Conservation (phyloP, 2,329 filamentous ascomycete genomes). For the Fusarium sp. region DNA sequence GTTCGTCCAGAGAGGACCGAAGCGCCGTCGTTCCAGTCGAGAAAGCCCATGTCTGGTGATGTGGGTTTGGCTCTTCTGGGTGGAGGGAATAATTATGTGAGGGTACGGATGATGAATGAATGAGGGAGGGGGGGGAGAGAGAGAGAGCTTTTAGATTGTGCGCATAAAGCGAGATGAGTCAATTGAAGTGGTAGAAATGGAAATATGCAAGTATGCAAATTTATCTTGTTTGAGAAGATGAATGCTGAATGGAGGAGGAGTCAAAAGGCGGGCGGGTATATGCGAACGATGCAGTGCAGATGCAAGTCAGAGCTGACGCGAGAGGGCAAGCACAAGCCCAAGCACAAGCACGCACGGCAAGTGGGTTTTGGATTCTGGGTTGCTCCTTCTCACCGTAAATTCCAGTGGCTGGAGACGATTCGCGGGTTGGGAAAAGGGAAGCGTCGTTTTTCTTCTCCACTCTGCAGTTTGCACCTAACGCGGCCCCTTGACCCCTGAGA, state of each 20-base stretch:
- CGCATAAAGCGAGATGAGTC: constrained; percentile 7
- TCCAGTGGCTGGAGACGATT: constrained; percentile 20
- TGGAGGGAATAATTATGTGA: not conserved
- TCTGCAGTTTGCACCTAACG: not conserved
- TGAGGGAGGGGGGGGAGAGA: not conserved
- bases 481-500: not conserved
- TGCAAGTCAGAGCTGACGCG: constrained; percentile 36
- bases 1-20: constrained; percentile 45
- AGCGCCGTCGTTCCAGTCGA: constrained; percentile 48
- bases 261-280: constrained; percentile 9
- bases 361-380: not conserved
- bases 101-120: not conserved
- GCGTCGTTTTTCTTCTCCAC: not conserved
- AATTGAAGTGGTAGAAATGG: constrained; percentile 4
- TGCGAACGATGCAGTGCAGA: constrained; percentile 33
- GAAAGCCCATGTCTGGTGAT: constrained; percentile 45
- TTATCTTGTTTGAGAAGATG: not conserved
- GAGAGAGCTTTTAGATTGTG: constrained; percentile 8
- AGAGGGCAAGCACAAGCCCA: not conserved
- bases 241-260: not conserved
- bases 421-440: not conserved
- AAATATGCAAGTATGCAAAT: not conserved
- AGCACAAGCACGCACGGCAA: constrained; percentile 4
- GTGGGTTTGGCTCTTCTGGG: not conserved
- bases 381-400: constrained; percentile 21